A percentile compares a stretch with the other conserved stretches of the same genome.
Conservation (phyloP, 2,329 filamentous ascomycete species). For the Colletotrichum godetiae region DNA sequence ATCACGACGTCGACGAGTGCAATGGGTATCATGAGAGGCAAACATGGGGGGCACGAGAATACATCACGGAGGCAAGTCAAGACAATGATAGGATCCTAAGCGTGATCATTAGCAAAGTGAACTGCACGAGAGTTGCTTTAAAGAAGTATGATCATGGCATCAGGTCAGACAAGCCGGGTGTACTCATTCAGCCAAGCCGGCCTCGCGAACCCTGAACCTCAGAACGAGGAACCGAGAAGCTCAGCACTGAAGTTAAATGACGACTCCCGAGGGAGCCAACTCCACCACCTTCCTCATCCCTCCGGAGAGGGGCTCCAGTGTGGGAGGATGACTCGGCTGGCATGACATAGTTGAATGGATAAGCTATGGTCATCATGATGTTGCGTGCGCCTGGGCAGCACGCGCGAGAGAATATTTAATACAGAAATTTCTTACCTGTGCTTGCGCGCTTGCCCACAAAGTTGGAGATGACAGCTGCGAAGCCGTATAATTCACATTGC, state of each 20-base stretch:
- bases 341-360: constrained; percentile 81
- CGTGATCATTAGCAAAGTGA: constrained; percentile 3
- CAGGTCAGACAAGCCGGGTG: constrained; percentile 70
- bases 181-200: constrained; percentile 76
- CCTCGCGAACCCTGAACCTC: constrained; percentile 57
- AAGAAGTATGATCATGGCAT: not conserved
- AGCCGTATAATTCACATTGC: not conserved
- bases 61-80: not conserved
- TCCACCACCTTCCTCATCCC: constrained; percentile 80
- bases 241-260: constrained; percentile 72
- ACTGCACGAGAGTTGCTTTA: not conserved
- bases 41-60: not conserved
- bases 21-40: not conserved
- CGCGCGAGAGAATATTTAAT: constrained; percentile 15
- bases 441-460: too few relatives aligned
- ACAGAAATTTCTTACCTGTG: not conserved
- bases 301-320: constrained; percentile 68
- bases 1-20: not conserved
- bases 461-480: not conserved
- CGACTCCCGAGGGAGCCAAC: constrained; percentile 60
- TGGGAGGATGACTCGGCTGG: constrained; percentile 78
- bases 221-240: constrained; percentile 43
- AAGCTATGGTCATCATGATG: constrained; percentile 73
- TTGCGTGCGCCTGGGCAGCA: not conserved
- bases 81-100: not conserved